Conservation (phyloP, 1,139 yeast genomes). For the Geotrichum klebahnii region DNA sequence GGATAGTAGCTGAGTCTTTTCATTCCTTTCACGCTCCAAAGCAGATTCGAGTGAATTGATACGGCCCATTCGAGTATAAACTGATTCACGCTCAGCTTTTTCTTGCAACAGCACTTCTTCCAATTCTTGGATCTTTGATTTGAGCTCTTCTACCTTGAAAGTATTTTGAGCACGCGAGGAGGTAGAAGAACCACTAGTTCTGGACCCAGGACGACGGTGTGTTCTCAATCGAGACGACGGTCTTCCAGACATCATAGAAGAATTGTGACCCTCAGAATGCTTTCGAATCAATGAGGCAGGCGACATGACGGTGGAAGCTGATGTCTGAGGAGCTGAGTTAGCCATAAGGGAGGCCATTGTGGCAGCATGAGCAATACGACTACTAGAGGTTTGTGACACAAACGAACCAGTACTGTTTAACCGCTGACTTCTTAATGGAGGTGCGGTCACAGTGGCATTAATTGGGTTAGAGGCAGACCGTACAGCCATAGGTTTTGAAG, state of each 20-base stretch:
- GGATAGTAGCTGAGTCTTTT: constrained; percentile 26
- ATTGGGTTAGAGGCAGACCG: constrained; percentile 1
- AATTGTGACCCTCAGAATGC: constrained; percentile 1
- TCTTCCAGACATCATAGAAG: background rate
- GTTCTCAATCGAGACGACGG: constrained; percentile 7
- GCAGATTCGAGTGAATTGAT: constrained; percentile 29
- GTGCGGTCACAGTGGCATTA: background rate
- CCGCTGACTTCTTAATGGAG: constrained; percentile 1
- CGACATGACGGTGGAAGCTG: constrained; percentile 9
- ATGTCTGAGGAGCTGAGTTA: constrained; percentile 2
- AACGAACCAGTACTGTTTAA: constrained; percentile 10
- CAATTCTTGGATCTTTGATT: constrained; percentile 33
- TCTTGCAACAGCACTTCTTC: constrained; percentile 34
- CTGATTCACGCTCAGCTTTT: constrained; percentile 30
- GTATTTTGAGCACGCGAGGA: constrained; percentile 3
- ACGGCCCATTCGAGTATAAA: constrained; percentile 28
- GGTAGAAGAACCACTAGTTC: background rate
- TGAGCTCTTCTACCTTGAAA: constrained; percentile 32
- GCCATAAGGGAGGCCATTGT: background rate
- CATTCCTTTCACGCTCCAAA: constrained; percentile 28
- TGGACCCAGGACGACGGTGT: constrained; percentile 7
- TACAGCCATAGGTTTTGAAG: background rate
- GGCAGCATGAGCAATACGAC: background rate
- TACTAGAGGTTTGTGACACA: constrained; percentile 16
- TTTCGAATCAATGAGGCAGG: constrained; percentile 13